A percentile compares a stretch with the other conserved stretches of the same genome.
phyloP scores from a whole-genome alignment of 805 yeast species.

The Yarrowia hollandica region DNA sequence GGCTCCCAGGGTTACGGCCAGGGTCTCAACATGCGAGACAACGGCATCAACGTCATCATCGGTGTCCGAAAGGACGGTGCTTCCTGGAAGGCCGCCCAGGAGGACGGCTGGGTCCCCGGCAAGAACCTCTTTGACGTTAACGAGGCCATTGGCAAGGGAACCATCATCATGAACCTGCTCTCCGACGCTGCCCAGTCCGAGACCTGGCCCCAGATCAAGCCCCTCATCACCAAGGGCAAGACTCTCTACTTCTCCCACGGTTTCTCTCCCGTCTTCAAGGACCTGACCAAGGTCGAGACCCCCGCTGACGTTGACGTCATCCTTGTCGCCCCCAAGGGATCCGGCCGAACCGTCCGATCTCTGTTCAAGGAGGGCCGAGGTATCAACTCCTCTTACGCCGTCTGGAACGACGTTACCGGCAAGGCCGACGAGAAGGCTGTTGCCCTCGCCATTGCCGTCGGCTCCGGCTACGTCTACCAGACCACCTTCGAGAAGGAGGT shows the following conservation, averaged over 20 bases:
- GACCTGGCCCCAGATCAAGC: constrained; percentile 87
- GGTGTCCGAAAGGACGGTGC: constrained; percentile 99
- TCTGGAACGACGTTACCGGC: constrained; percentile 99
- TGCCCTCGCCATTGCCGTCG: constrained; percentile 98
- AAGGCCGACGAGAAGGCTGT: constrained; percentile 98
- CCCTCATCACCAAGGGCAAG: constrained; percentile 93
- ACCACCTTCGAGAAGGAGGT: constrained; percentile 99
- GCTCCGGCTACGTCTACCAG: constrained; percentile 99
- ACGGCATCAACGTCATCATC: constrained; percentile 93
- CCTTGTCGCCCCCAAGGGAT: constrained; percentile 99
- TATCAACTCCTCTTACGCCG: constrained; percentile 99
- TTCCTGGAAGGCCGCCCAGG: constrained; percentile 99
- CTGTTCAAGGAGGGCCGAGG: constrained; percentile 99
- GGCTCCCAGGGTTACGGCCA: constrained; percentile 99
- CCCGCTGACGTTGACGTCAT: constrained; percentile 95
- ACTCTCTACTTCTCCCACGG: constrained; percentile 99
- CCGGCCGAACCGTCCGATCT: constrained; percentile 99
- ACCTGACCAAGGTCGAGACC: constrained; percentile 92
- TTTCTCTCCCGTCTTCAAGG: constrained; percentile 98
- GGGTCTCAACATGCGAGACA: constrained; percentile 98
- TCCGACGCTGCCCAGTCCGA: constrained; percentile 99
- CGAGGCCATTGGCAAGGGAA: constrained; percentile 91
- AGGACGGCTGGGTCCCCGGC: constrained; percentile 99
- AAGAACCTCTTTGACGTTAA: constrained; percentile 92
- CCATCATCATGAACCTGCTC: constrained; percentile 94